These are phyloP conservation scores for Arctostaphylos glauca DNA, from an alignment of 148 eudicot genomes.

Conservation along the genomic window DNA sequence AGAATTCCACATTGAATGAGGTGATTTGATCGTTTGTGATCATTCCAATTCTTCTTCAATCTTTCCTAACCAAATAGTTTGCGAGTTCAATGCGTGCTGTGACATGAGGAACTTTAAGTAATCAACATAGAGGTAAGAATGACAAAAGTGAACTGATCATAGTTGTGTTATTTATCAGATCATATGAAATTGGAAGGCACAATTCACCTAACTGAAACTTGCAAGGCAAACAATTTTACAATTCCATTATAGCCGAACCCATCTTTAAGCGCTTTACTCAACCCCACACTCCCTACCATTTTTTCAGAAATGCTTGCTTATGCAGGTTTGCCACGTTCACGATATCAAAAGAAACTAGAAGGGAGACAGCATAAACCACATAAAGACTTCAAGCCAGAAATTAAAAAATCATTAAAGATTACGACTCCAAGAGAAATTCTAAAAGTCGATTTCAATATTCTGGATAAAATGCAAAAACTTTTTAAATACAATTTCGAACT, in stretches of 20 bases:
- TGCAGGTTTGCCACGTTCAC: conserved; percentile 1
- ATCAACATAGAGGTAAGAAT: neutral
- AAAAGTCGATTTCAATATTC: too few relatives aligned
- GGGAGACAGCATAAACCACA: neutral
- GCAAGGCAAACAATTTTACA: neutral
- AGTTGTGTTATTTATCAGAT: neutral
- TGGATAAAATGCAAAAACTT: too few relatives aligned
- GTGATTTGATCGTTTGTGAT: neutral
- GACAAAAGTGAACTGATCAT: neutral
- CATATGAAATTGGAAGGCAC: neutral
- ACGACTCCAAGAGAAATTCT: too few relatives aligned
- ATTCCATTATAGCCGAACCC: too few relatives aligned
- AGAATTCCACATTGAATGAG: neutral
- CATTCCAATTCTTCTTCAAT: neutral
- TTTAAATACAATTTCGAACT: too few relatives aligned
- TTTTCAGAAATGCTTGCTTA: neutral
- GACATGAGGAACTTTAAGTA: neutral
- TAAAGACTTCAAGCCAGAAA: too few relatives aligned
- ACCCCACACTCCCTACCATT: neutral
- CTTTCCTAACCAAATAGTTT: neutral
- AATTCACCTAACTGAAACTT: neutral
- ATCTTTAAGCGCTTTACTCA: neutral
- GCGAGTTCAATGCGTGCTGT: neutral
- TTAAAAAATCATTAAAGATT: too few relatives aligned
- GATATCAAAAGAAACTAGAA: neutral